Evolutionary conservation across 148 eudicot genomes (phyloP).

Genomic region (Talinum fruticosum): DNA sequence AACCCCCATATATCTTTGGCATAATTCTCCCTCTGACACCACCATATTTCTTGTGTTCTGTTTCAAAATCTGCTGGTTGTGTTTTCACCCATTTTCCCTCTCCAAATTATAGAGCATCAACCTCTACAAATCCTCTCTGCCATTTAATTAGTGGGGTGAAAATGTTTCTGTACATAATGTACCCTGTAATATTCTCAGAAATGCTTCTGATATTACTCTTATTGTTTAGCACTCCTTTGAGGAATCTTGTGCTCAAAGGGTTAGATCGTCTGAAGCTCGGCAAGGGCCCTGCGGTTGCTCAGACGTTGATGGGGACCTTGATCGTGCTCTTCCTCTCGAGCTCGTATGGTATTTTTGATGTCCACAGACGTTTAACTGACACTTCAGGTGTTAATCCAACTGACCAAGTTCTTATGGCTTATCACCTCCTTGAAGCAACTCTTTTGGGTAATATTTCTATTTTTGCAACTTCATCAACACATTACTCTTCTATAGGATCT

Average conservation of each 20-base stretch:
- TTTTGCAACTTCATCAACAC: not conserved
- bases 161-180: conserved; percentile 46
- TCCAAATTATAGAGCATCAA: not conserved
- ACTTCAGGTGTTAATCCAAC: conserved; percentile 43
- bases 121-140: not conserved
- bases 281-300: conserved; percentile 46
- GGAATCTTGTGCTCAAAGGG: conserved; percentile 35
- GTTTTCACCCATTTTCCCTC: not conserved
- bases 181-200: conserved; percentile 39
- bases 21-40: not conserved
- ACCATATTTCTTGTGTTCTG: not conserved
- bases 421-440: conserved; percentile 56
- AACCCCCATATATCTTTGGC: not conserved
- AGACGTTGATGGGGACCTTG: conserved; percentile 46
- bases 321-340: conserved; percentile 39
- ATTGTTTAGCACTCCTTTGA: conserved; percentile 49
- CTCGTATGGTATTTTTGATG: conserved; percentile 32
- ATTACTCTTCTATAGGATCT: not conserved
- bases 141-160: not conserved
- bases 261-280: conserved; percentile 49
- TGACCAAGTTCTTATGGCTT: conserved; percentile 62
- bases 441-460: conserved; percentile 41
- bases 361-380: conserved; percentile 33
- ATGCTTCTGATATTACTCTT: conserved; percentile 39
- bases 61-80: not conserved